A percentile compares a stretch with the other conserved stretches of the same genome.
Evolutionary conservation across 768 basidiomycete species (phyloP).

Genomic region (Rhodosporidiobolus odoratus): DNA sequence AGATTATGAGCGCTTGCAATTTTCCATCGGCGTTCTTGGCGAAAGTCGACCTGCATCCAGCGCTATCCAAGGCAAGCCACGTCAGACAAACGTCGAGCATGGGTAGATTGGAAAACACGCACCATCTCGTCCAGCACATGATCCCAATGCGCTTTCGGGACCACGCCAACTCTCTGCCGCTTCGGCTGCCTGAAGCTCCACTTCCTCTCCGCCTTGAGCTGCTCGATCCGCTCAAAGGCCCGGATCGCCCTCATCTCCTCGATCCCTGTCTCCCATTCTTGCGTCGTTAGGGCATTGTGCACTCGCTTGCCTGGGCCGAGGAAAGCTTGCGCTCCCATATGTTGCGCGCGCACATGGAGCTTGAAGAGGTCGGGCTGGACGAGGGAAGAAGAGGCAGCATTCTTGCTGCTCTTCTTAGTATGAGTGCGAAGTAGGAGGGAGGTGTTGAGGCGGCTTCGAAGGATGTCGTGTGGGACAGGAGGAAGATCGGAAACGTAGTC

Average conservation of each 20-base stretch:
- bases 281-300: constrained; percentile 27
- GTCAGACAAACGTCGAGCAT: constrained; percentile 1
- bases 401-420: constrained; percentile 33
- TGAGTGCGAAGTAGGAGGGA: constrained; percentile 13
- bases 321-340: constrained; percentile 27
- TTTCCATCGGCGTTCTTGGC: constrained; percentile 92
- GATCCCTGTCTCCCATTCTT: constrained; percentile 35
- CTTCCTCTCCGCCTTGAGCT: constrained; percentile 66
- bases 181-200: constrained; percentile 97
- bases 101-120: constrained; percentile 40
- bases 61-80: constrained; percentile 53
- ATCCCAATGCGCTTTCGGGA: constrained; percentile 86
- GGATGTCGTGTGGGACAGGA: constrained; percentile 17
- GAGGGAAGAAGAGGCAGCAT: not conserved
- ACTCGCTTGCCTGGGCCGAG: constrained; percentile 32
- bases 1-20: constrained; percentile 73
- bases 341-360: constrained; percentile 33
- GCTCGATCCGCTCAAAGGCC: constrained; percentile 76
- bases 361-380: constrained; percentile 36
- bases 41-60: constrained; percentile 95
- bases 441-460: constrained; percentile 21
- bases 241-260: constrained; percentile 36
- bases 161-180: constrained; percentile 75
- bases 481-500: constrained; percentile 17
- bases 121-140: constrained; percentile 96